Evolutionary conservation across 306 rosid genomes (phyloP).

Genomic region (Benincasa hispida): DNA sequence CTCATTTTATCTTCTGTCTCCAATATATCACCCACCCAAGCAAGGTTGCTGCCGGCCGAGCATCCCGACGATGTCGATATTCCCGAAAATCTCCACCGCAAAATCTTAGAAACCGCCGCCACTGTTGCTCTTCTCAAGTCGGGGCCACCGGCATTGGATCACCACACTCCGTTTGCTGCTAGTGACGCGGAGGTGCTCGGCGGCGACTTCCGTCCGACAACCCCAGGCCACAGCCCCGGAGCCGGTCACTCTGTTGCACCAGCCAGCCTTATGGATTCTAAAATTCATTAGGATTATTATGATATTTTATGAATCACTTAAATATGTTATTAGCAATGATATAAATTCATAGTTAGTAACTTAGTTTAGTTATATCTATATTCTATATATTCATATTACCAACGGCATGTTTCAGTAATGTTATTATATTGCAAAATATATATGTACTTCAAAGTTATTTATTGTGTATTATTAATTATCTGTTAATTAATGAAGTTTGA

Average conservation of each 20-base stretch:
- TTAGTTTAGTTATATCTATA: neutral
- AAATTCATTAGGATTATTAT: neutral
- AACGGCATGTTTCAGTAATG: neutral
- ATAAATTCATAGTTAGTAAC: neutral
- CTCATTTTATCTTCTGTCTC: constrained; percentile 21
- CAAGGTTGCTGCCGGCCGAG: constrained; percentile 19
- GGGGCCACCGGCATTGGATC: neutral
- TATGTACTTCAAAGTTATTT: neutral
- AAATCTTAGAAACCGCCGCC: neutral
- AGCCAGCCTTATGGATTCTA: neutral
- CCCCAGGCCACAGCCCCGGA: constrained; percentile 86
- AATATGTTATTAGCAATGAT: neutral
- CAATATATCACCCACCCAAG: constrained; percentile 17
- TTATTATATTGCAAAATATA: neutral
- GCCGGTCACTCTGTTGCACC: constrained; percentile 54
- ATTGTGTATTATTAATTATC: neutral
- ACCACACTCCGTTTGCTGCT: neutral
- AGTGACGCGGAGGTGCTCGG: neutral
- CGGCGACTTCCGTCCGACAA: constrained; percentile 54
- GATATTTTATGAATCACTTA: too few relatives aligned
- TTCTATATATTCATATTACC: neutral
- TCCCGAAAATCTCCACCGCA: neutral
- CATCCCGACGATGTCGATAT: neutral
- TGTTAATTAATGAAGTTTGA: neutral
- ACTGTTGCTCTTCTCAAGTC: neutral